Conservation (phyloP, 768 basidiomycete genomes). For the Hemileccinum rubropunctum region DNA sequence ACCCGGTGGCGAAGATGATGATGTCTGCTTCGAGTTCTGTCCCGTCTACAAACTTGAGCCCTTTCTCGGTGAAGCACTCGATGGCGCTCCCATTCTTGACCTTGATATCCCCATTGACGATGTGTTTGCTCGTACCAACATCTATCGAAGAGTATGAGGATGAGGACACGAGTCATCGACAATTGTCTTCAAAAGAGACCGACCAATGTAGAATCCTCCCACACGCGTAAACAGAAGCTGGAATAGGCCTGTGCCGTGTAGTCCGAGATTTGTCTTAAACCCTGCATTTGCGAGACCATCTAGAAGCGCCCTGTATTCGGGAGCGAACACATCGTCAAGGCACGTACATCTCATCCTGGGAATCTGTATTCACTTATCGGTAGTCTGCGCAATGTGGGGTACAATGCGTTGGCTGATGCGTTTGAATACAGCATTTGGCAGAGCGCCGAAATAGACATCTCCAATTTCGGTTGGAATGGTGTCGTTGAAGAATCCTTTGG, state of each 20-base stretch:
- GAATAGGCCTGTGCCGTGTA: conserved; percentile 32
- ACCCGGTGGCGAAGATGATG: conserved; percentile 33
- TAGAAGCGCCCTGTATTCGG: conserved; percentile 29
- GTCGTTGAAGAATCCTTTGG: conserved; percentile 17
- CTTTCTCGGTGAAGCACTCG: conserved; percentile 28
- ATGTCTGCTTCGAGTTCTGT: conserved; percentile 32
- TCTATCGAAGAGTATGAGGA: conserved; percentile 13
- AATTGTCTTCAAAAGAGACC: not conserved
- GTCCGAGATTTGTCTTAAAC: conserved; percentile 37
- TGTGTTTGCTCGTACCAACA: conserved; percentile 40
- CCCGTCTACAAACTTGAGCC: conserved; percentile 30
- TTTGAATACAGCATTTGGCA: conserved; percentile 15
- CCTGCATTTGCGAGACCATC: conserved; percentile 39
- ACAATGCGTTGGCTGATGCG: conserved; percentile 20
- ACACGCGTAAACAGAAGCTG: conserved; percentile 24
- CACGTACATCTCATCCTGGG: not conserved
- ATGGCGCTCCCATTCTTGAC: conserved; percentile 43
- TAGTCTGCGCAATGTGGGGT: conserved; percentile 18
- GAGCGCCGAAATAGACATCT: conserved; percentile 15
- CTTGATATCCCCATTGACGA: conserved; percentile 50
- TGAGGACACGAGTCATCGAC: not conserved
- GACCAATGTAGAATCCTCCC: conserved; percentile 43
- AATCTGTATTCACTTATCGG: conserved; percentile 21
- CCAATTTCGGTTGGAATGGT: conserved; percentile 21
- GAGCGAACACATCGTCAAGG: not conserved